Evolutionary conservation across 2,329 filamentous ascomycete species (phyloP), one percentile per base, ranked within the genome.

Genomic region (Capronia epimyces): DNA sequence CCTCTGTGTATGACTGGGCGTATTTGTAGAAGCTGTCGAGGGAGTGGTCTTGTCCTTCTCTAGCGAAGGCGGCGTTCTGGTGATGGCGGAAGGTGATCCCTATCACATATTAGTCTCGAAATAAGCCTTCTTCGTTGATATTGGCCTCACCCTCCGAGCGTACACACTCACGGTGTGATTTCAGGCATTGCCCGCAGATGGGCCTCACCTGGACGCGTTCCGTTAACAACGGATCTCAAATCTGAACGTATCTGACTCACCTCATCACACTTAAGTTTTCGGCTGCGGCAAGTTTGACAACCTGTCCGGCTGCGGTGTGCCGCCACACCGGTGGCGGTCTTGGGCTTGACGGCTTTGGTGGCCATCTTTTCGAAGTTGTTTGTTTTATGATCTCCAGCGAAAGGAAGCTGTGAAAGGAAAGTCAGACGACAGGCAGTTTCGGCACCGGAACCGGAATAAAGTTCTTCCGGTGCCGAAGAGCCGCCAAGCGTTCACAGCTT

Each of bases 41-140:
- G 15, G 36, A 27, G 15, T 53, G 46, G 12, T 49, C 54, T 29
- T 49, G 48, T 3, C 50, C 45, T n/a, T 50, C 47, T 16, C 41
- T 49, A 25, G 42, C 43, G 24, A 58, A 42, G 31, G 46, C 46
- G 10, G 59, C 80, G 74, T 84, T 84, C 66, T 84, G 81, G 62
- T 84, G 81, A 65, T 85, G 82, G 49, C 81, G 77, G 61, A 84
- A 85, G 39, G 83, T 78, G 59, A 84, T 76, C 45, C 79, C 80
- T 59, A 15, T 15, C 22, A 10, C 12, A 29, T 10, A 22, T 45
- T 15, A 49, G 27, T 34, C 21, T 34, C 21, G 18, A 2, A 22
- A n/a, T 13, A 24, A 27, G 21, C 16, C 32, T 25, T 27, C 21
- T 43, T 21, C 39, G n/a, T 6, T 12, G 29, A 32, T 15, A n/a